phyloP scores from a whole-genome alignment of 2,329 filamentous ascomycete species.

The Cladosporium velox region DNA sequence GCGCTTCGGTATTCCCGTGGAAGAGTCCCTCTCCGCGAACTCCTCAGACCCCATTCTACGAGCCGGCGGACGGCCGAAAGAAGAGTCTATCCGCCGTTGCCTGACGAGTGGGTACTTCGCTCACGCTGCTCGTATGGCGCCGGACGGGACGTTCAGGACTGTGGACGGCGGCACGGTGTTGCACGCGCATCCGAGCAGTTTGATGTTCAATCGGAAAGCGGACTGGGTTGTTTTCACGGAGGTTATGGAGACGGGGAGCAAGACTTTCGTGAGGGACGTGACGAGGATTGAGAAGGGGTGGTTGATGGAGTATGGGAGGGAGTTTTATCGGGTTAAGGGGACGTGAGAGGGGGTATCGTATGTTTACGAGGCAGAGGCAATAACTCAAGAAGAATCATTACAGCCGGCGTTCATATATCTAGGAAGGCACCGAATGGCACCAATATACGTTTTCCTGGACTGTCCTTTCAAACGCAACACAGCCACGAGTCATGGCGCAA shows the following conservation, averaged over 20 bases:
- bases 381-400: not conserved
- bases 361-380: not conserved
- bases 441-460: too few species aligned
- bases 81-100: slow-evolving; percentile 79
- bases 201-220: slow-evolving; percentile 95
- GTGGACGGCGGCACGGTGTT: slow-evolving; percentile 77
- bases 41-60: slow-evolving; percentile 30
- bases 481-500: too few species aligned
- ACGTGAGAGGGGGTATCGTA: not conserved
- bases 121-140: slow-evolving; percentile 89
- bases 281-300: slow-evolving; percentile 94
- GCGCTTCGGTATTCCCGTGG: slow-evolving; percentile 72
- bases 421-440: too few species aligned
- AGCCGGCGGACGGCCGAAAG: slow-evolving; percentile 50
- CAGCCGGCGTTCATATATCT: not conserved
- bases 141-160: slow-evolving; percentile 85
- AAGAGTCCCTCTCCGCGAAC: slow-evolving; percentile 58
- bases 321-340: slow-evolving; percentile 68
- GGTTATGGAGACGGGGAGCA: slow-evolving; percentile 82
- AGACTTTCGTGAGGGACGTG: slow-evolving; percentile 87
- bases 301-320: slow-evolving; percentile 83
- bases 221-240: slow-evolving; percentile 97
- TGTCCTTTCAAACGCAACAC: too few species aligned
- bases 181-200: slow-evolving; percentile 84
- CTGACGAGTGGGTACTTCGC: slow-evolving; percentile 90